Base-by-base conservation (phyloP, 768 basidiomycete species). In the Rhodotorula taiwanensis region DNA sequence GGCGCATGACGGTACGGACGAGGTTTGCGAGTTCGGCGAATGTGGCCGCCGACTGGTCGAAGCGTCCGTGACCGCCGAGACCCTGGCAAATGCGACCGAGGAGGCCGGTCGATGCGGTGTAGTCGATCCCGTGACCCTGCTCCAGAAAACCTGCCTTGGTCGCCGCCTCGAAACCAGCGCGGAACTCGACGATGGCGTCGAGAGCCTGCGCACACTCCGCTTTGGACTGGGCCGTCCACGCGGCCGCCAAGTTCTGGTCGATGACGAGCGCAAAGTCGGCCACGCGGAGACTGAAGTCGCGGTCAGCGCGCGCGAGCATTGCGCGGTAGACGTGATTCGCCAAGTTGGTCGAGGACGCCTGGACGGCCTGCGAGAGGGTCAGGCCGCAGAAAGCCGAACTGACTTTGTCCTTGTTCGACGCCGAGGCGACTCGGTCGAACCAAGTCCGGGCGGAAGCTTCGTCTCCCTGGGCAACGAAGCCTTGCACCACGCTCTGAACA, bases 361-460 rank as follows among this genome's bases (percentile, higher is more conserved):
- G 45, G 51, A 70, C 51, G 5, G 66, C 66, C 28, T 20, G 34
- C 58, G 58, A 58, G 44, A 70, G 49, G 10, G 42, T 18, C 2
- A 43, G 25, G 25, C 59, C 23, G 55, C 52, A 70, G 55, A 64
- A 69, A 6, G 47, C 54, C 10, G 36, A 39, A 16, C 36, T 39
- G 36, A 39, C 27, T 7, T 28, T 15, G 27, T 13, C 44, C 11
- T 30, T 13, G 21, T 50, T 25, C 10, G 56, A 33, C 27, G 20
- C 25, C 15, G 28, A 36, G 10, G 49, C 30, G 59, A 64, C 42
- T 18, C 63, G 56, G 50, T 69, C 62, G 67, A 70, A 70, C 89
- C 89, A 93, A 9, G 77, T 73, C 47, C 84, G 70, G 0, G 88
- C 88, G 0, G 82, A 84, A 4, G 76, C 69, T 25, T 77, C 78